Percentiles rank a stretch among this genome's conserved stretches.
Evolutionary conservation across 345 rosid species (phyloP).

Genomic region (Salix purpurea): DNA sequence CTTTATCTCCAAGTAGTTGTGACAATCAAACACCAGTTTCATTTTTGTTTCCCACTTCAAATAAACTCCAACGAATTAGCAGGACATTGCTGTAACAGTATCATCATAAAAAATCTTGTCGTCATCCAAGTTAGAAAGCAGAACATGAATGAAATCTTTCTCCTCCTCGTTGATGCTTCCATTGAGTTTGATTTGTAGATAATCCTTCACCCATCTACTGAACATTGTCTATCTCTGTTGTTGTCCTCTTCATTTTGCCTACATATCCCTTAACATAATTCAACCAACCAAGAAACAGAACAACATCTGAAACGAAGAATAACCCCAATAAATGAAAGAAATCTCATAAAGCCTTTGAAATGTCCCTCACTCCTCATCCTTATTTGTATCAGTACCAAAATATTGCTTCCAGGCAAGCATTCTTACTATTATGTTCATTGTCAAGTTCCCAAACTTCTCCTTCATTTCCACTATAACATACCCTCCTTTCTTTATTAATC

Average conservation of each 20-base stretch:
- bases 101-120: too few relatives aligned
- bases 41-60: too few relatives aligned
- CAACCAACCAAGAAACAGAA: neutral
- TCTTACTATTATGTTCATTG: neutral
- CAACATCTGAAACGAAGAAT: neutral
- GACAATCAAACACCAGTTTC: too few relatives aligned
- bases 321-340: neutral
- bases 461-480: neutral
- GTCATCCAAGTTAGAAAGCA: too few relatives aligned
- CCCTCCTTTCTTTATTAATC: too few relatives aligned
- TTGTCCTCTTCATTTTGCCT: neutral
- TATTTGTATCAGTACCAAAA: neutral
- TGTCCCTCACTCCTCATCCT: neutral
- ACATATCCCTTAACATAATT: neutral
- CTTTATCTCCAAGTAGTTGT: too few relatives aligned
- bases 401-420: constrained; percentile 1
- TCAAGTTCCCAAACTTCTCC: neutral
- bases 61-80: too few relatives aligned
- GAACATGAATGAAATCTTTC: too few relatives aligned
- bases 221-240: neutral
- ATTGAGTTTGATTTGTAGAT: neutral
- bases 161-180: neutral
- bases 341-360: neutral
- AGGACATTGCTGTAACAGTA: too few relatives aligned
- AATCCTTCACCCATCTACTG: neutral